These are phyloP conservation scores for Ophiostoma pallidulum DNA, from an alignment of 2,329 filamentous ascomycete species.

Conservation along the genomic window DNA sequence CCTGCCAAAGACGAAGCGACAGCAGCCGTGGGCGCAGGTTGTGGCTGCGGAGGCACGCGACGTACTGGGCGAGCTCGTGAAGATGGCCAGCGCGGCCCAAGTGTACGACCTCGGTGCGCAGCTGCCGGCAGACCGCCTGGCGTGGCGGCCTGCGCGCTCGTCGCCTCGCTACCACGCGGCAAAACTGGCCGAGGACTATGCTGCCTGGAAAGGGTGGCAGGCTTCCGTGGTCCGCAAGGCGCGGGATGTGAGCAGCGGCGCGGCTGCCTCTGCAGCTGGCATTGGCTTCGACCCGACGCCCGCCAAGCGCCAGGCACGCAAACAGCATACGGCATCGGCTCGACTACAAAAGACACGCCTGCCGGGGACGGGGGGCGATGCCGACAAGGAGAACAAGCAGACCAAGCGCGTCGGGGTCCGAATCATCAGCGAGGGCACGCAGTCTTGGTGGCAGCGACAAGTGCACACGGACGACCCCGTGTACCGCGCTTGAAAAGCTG, in stretches of 20 bases:
- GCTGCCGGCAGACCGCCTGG: constrained; percentile 15
- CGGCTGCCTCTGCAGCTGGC: neutral
- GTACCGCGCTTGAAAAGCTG: constrained; percentile 2
- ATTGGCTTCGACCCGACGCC: constrained; percentile 18
- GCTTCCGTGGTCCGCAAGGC: constrained; percentile 46
- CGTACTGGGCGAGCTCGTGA: constrained; percentile 54
- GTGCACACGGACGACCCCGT: constrained; percentile 25
- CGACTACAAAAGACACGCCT: constrained; percentile 42
- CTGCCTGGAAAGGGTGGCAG: constrained; percentile 51
- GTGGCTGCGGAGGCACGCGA: constrained; percentile 54
- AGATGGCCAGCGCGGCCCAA: constrained; percentile 45
- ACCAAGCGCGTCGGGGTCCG: constrained; percentile 30
- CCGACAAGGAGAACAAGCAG: constrained; percentile 18
- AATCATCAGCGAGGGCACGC: constrained; percentile 36
- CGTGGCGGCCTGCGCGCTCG: constrained; percentile 55
- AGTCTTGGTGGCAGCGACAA: constrained; percentile 45
- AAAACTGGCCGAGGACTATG: constrained; percentile 55
- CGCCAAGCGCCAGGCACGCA: constrained; percentile 23
- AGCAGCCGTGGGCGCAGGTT: constrained; percentile 33
- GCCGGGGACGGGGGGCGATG: constrained; percentile 36
- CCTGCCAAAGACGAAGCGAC: constrained; percentile 16
- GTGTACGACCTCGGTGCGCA: constrained; percentile 47
- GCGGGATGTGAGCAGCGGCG: constrained; percentile 26
- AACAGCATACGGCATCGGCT: constrained; percentile 27
- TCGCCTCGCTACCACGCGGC: constrained; percentile 60